Conservation (phyloP, 2,329 filamentous ascomycete genomes). For the Teratosphaeria gauchensis region DNA sequence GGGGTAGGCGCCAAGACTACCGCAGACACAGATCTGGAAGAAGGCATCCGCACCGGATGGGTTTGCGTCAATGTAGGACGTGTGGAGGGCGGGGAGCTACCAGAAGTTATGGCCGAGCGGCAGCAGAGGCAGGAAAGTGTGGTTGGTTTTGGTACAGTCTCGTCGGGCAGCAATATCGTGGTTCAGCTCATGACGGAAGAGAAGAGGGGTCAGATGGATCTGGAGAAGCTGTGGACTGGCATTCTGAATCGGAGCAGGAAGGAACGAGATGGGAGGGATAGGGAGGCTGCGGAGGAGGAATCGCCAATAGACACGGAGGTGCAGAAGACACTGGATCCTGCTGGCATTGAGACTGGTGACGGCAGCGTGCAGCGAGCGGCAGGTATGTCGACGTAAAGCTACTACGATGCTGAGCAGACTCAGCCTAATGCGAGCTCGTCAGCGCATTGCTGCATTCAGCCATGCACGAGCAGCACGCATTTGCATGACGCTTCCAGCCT, state of each 20-base stretch:
- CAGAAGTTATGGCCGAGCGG: slow-evolving; percentile 30
- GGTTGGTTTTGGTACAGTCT: slow-evolving; percentile 64
- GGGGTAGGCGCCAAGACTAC: slow-evolving; percentile 51
- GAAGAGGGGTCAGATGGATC: slow-evolving; percentile 56
- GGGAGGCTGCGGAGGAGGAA: slow-evolving; percentile 1
- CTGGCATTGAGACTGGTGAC: background rate
- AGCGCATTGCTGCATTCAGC: background rate
- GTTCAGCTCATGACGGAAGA: slow-evolving; percentile 64
- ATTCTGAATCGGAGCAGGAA: slow-evolving; percentile 16
- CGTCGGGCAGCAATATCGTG: slow-evolving; percentile 51
- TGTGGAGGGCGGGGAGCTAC: slow-evolving; percentile 59
- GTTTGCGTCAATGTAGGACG: slow-evolving; percentile 84
- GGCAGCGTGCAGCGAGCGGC: background rate
- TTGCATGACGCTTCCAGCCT: too few relatives aligned
- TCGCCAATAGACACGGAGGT: background rate
- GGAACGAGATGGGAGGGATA: slow-evolving; percentile 11
- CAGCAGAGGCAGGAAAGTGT: slow-evolving; percentile 43
- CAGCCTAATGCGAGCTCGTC: background rate
- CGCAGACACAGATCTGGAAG: slow-evolving; percentile 56
- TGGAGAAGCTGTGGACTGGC: slow-evolving; percentile 53
- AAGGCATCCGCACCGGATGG: slow-evolving; percentile 89
- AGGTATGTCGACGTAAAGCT: background rate
- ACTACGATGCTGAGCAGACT: background rate
- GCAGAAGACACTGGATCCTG: background rate
- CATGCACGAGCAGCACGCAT: background rate